phyloP scores from a whole-genome alignment of 495 filamentous ascomycete species.

The Podospora sp. region DNA sequence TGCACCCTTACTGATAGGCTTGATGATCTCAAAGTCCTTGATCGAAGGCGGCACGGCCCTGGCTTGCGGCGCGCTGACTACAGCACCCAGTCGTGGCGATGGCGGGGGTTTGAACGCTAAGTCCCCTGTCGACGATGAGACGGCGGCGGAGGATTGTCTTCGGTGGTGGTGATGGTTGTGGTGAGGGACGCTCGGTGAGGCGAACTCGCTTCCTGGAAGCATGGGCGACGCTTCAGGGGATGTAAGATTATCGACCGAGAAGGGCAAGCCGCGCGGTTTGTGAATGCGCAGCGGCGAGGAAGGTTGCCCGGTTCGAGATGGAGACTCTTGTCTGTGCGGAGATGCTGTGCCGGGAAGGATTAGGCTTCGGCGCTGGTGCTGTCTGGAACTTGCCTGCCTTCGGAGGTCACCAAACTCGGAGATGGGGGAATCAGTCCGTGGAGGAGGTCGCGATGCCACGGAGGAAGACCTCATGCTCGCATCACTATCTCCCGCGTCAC shows the following conservation, averaged over 20 bases:
- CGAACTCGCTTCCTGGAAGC: slow-evolving; percentile 76
- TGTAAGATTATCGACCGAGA: slow-evolving; percentile 69
- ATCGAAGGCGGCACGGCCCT: slow-evolving; percentile 91
- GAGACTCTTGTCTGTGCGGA: slow-evolving; percentile 83
- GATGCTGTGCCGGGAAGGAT: slow-evolving; percentile 74
- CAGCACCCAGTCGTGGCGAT: slow-evolving; percentile 76
- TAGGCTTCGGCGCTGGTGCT: slow-evolving; percentile 81
- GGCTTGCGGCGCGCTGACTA: slow-evolving; percentile 69
- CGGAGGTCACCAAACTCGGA: slow-evolving; percentile 76
- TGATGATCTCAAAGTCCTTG: slow-evolving; percentile 99
- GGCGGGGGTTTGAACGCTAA: slow-evolving; percentile 64
- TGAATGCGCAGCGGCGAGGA: slow-evolving; percentile 85
- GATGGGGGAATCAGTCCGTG: slow-evolving; percentile 84
- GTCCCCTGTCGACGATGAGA: slow-evolving; percentile 62
- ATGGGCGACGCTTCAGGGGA: slow-evolving; percentile 91
- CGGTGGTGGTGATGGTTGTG: slow-evolving; percentile 69
- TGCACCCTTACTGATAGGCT: slow-evolving; percentile 97
- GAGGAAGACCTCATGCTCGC: slow-evolving; percentile 82
- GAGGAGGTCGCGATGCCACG: slow-evolving; percentile 62
- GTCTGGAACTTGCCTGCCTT: slow-evolving; percentile 67
- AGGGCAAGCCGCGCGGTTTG: slow-evolving; percentile 76
- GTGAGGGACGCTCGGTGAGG: slow-evolving; percentile 60
- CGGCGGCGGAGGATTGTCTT: slow-evolving; percentile 86
- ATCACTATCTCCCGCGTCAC: slow-evolving; percentile 80
- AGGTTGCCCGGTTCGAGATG: slow-evolving; percentile 70